Evolutionary conservation across 2,329 filamentous ascomycete genomes (phyloP).

Genomic region (Falciphora oryzae): DNA sequence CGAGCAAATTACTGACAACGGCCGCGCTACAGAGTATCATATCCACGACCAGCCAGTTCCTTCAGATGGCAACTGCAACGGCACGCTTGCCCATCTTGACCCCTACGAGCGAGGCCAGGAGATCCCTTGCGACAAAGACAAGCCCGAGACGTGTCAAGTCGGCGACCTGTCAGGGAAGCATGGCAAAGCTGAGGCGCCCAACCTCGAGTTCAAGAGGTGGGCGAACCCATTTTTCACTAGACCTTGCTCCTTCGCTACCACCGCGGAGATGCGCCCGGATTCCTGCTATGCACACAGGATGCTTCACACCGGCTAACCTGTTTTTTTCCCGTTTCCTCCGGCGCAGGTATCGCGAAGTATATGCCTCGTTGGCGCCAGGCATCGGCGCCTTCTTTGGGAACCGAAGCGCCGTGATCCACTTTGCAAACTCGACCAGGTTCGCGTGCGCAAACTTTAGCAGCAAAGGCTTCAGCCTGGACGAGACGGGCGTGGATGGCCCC

Average conservation of each 20-base stretch:
- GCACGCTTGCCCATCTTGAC: conserved; percentile 63
- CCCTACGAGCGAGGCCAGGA: conserved; percentile 62
- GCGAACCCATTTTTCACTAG: too few relatives aligned
- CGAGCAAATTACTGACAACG: neutral
- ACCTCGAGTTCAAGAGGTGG: conserved; percentile 20
- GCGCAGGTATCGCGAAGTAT: conserved; percentile 49
- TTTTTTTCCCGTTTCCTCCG: neutral
- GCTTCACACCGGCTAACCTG: neutral
- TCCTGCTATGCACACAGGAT: neutral
- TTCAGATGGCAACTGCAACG: conserved; percentile 63
- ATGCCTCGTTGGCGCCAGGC: conserved; percentile 45
- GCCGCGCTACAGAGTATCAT: conserved; percentile 54
- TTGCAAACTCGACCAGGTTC: conserved; percentile 56
- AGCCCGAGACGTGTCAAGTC: conserved; percentile 63
- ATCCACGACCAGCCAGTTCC: conserved; percentile 62
- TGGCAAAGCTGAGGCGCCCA: conserved; percentile 43
- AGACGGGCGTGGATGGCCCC: neutral
- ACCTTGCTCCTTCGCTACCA: too few relatives aligned
- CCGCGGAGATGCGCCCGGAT: too few relatives aligned
- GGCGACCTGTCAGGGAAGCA: conserved; percentile 74
- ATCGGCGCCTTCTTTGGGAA: conserved; percentile 58
- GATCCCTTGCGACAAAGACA: conserved; percentile 50
- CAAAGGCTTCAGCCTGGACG: neutral
- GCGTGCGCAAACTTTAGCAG: conserved; percentile 55
- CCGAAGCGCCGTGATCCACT: conserved; percentile 59